Base-by-base conservation (phyloP, 129 eudicot species). In the Tagetes patula region DNA sequence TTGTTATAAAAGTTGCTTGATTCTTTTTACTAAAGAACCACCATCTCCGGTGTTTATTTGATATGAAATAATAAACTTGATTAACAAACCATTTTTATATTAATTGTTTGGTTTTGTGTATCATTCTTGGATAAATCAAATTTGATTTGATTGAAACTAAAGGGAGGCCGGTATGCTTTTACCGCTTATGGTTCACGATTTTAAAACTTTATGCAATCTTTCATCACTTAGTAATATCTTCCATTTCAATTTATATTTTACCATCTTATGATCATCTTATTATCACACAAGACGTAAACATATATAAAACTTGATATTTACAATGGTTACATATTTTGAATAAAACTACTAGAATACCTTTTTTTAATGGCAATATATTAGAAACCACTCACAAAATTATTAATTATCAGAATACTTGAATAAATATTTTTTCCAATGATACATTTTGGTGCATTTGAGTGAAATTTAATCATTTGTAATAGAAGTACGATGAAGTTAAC, bases 21-120 rank as follows among this genome's bases (percentile, higher is more conserved):
- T 77, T 77, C 75, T 74, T 54, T 9, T 9, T 65, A 53, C 45
- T 65, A 65, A 75, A 75, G 52, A 75, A 75, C 52, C 55, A 53
- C 37, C 27, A 75, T 68, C 50, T 68, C 33, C 20, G 12, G 69
- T 67, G 80, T 30, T 76, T 75, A 68, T 68, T 9, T 56, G 59
- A 76, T 43, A 6, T 43, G 54, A 43, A 41, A 45, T 30, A 41
- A 45, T 30, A 34, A 32, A 10, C 3, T 31, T 43, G 8, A 42
- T 66, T 36, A 49, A 37, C 42, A 7, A 48, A 13, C 3, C 13
- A 32, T 67, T 48, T 33, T 42, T 45, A 67, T 6, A 46, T 47
- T 12, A 31, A 5, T 12, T n/a, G n/a, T 68, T 68, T 47, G 2
- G 32, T 8, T 11, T 13, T 37, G 68, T 66, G 14, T 42, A 41